Conservation (phyloP, 371 early-diverging fungal species). For the Mortierella sp. region DNA sequence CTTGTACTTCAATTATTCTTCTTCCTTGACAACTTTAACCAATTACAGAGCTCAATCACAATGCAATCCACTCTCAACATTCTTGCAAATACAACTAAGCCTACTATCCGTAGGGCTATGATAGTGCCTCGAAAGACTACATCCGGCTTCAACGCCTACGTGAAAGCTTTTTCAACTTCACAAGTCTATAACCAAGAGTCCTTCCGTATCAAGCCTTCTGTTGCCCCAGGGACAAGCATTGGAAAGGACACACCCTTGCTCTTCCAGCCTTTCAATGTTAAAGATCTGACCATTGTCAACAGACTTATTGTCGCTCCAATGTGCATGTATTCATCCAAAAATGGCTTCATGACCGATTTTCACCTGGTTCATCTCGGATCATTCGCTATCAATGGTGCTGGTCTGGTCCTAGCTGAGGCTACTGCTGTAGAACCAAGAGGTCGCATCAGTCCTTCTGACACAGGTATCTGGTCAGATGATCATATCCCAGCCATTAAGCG, state of each 20-base stretch:
- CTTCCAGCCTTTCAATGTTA: constrained; percentile 76
- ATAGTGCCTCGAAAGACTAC: neutral
- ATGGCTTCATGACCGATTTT: constrained; percentile 68
- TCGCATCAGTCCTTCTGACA: constrained; percentile 80
- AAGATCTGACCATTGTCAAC: constrained; percentile 75
- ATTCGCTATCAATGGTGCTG: constrained; percentile 81
- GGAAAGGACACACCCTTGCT: constrained; percentile 46
- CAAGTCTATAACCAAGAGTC: neutral
- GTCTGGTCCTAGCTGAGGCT: constrained; percentile 85
- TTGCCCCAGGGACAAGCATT: neutral
- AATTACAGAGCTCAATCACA: no score
- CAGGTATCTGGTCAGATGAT: constrained; percentile 87
- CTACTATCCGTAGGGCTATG: neutral
- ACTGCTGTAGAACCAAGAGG: constrained; percentile 83
- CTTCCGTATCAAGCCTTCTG: neutral
- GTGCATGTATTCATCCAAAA: constrained; percentile 71
- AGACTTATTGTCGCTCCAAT: constrained; percentile 86
- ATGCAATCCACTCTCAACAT: neutral
- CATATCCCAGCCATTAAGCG: constrained; percentile 75
- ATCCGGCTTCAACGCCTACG: neutral
- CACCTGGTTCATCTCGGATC: constrained; percentile 81
- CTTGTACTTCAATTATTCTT: neutral
- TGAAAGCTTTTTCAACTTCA: neutral
- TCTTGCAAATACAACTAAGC: neutral
- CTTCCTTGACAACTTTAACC: neutral